Base-by-base conservation (phyloP, 2,329 filamentous ascomycete species). In the Talaromyces funiculosus region DNA sequence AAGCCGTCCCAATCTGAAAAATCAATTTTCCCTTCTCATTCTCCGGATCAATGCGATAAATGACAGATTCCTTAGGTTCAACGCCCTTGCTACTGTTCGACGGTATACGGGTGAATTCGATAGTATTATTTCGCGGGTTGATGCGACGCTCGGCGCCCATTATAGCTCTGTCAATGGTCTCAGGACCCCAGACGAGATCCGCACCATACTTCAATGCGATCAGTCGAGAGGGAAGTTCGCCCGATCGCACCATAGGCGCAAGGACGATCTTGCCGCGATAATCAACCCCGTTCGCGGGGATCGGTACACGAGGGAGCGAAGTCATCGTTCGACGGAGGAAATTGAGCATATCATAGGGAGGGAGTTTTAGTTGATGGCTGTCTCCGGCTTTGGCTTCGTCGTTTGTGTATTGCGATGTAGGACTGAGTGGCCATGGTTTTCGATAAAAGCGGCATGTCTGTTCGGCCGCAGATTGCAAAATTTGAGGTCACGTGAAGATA, bases 191-290 rank as follows among this genome's bases (percentile, higher is more conserved):
- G 66, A 99, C 94, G 16, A 99, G 82, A 75, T 99, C 94, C 57
- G 94, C 94, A 66, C 94, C 94, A 74, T 99, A 97, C 71, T 95
- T 90, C 63, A 99, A 84, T 33, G 94, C 90, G 45, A 96, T 78
- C 26, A 99, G 83, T 61, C 94, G 87, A 40, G 90, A 94, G 3
- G 94, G 93, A 63, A 97, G 80, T 80, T 99, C 94, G 71, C 94
- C 94, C n/a, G 91, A 96, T 67, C 94, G 89, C 61, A 97, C 93
- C 94, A 99, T 99, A 42, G 94, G 94, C 63, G 94, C 94, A 64
- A 99, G 88, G 47, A 97, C 94, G 65, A 97, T 78, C 76, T 95
- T 97, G 76, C 90, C 89, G 67, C 93, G 86, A 77, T 97, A 97
- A 79, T 97, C 92, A 69, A 96, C 92, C 56, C 93, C 93, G 74